A percentile compares a stretch with the other conserved stretches of the same genome.
These are phyloP conservation scores for Amanita brunnescens DNA, from an alignment of 768 basidiomycete genomes.

Conservation along the genomic window DNA sequence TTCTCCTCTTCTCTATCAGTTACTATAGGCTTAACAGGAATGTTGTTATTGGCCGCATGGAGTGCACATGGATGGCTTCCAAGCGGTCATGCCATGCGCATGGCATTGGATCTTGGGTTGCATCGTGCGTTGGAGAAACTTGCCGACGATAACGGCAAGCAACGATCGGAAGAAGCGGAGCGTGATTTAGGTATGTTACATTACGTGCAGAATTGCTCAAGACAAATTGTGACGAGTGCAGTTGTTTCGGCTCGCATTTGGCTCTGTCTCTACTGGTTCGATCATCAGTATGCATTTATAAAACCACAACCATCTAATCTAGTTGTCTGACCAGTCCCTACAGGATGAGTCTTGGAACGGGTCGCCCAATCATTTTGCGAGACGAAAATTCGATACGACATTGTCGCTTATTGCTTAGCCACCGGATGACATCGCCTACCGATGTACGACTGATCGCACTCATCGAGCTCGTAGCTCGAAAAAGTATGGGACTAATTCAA, in stretches of 20 bases:
- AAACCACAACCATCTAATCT: constrained; percentile 2
- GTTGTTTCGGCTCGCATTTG: constrained; percentile 91
- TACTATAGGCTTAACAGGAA: constrained; percentile 40
- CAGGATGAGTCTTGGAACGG: constrained; percentile 88
- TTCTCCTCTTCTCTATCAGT: constrained; percentile 11
- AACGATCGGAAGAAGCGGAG: constrained; percentile 73
- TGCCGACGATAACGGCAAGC: constrained; percentile 63
- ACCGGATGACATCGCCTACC: constrained; percentile 83
- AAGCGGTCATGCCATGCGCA: constrained; percentile 91
- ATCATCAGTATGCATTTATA: constrained; percentile 66
- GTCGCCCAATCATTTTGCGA: constrained; percentile 81
- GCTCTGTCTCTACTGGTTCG: constrained; percentile 94
- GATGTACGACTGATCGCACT: constrained; percentile 83
- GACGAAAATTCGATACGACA: constrained; percentile 85
- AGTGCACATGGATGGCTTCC: constrained; percentile 93
- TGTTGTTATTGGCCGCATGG: constrained; percentile 89
- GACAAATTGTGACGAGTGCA: constrained; percentile 20
- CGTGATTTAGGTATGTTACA: constrained; percentile 64
- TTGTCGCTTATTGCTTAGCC: constrained; percentile 71
- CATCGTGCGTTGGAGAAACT: constrained; percentile 91
- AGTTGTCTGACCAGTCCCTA: constrained; percentile 1
- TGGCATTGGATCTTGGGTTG: constrained; percentile 90
- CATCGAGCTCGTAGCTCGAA: constrained; percentile 86
- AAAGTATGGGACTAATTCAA: constrained; percentile 46
- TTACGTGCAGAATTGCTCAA: constrained; percentile 4